Conservation (phyloP, 768 basidiomycete genomes). For the Pleurotus pulmonarius region DNA sequence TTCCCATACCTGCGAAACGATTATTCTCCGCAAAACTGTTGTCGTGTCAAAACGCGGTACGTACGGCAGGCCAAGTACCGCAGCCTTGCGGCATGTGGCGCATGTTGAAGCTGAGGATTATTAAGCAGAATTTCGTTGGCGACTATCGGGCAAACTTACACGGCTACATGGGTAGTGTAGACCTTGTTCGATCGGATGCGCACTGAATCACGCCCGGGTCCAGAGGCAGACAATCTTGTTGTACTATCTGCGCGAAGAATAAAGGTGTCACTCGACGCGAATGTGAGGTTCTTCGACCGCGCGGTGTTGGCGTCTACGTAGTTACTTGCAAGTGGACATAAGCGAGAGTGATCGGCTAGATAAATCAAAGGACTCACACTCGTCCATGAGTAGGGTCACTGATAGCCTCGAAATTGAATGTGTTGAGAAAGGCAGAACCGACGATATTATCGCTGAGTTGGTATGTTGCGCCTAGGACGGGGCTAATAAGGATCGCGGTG, state of each 20-base stretch:
- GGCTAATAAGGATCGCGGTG: neutral
- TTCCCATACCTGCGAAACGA: neutral
- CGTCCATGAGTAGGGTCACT: conserved; percentile 57
- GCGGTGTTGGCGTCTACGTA: conserved; percentile 49
- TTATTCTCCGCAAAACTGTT: too few species aligned
- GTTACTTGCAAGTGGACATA: conserved; percentile 23
- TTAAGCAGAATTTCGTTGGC: neutral
- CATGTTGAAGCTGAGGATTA: conserved; percentile 38
- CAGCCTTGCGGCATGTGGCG: conserved; percentile 62
- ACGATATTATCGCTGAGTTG: conserved; percentile 35
- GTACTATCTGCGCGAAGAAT: conserved; percentile 53
- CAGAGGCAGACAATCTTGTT: conserved; percentile 39
- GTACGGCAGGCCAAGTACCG: conserved; percentile 51
- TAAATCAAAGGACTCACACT: conserved; percentile 25
- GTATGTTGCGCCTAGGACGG: conserved; percentile 38
- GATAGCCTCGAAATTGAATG: conserved; percentile 47
- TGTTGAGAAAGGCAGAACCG: conserved; percentile 40
- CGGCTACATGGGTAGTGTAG: conserved; percentile 49
- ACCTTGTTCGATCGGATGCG: conserved; percentile 49
- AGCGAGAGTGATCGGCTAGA: neutral
- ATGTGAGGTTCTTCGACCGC: conserved; percentile 51
- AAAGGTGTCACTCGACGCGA: conserved; percentile 46
- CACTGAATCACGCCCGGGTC: conserved; percentile 57
- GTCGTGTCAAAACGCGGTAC: neutral
- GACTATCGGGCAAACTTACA: conserved; percentile 34